phyloP scores from a whole-genome alignment of 164 flowering plant genomes.

The Kalanchoe fedtschenkoi region DNA sequence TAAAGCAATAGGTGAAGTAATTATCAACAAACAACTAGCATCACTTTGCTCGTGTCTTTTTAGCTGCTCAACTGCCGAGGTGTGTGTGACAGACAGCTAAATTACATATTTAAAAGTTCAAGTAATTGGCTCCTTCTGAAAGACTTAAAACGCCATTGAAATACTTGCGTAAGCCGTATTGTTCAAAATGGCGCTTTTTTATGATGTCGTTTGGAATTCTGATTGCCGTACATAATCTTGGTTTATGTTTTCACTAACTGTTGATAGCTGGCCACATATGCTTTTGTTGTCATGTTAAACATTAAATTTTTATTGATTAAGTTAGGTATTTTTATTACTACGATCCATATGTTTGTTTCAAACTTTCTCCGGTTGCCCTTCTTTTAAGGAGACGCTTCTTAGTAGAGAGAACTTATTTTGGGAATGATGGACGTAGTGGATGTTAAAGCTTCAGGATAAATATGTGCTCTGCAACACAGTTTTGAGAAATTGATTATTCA shows the following conservation, averaged over 20 bases:
- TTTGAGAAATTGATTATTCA: background rate
- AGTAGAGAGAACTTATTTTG: background rate
- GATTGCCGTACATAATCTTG: background rate
- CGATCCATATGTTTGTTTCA: background rate
- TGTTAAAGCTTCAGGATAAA: background rate
- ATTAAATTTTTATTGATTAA: background rate
- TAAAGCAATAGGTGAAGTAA: too few relatives aligned
- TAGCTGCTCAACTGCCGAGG: too few relatives aligned
- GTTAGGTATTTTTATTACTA: background rate
- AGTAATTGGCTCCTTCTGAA: background rate
- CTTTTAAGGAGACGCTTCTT: background rate
- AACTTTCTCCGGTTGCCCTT: background rate
- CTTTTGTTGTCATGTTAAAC: too few relatives aligned
- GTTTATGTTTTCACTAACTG: too few relatives aligned
- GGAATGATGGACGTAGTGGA: background rate
- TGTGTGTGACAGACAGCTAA: too few relatives aligned
- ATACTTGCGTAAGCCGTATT: too few relatives aligned
- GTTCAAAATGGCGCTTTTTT: too few relatives aligned
- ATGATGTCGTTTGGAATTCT: background rate
- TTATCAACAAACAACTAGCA: background rate
- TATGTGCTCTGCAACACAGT: background rate
- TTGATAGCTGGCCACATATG: too few relatives aligned
- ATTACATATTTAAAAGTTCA: too few relatives aligned
- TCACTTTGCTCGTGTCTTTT: too few relatives aligned
- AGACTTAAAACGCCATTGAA: too few relatives aligned